Evolutionary conservation across 306 rosid species (phyloP).

Genomic region (Rosa lucieae): DNA sequence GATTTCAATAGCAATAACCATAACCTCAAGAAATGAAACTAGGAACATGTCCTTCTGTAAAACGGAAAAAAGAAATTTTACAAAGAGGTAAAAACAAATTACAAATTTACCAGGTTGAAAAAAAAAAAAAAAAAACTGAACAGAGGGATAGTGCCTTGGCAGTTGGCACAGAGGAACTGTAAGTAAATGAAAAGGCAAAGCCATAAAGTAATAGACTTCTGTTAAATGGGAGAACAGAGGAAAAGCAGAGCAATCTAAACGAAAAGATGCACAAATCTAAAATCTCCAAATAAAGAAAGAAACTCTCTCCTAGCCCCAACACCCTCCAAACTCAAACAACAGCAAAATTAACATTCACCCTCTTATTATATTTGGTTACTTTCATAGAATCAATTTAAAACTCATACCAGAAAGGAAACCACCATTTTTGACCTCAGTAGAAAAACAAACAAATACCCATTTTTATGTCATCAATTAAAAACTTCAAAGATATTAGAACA

Average conservation of each 20-base stretch:
- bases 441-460: not conserved
- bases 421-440: not conserved
- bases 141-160: not conserved
- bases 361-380: not conserved
- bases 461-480: not conserved
- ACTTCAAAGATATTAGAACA: not conserved
- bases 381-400: conserved; percentile 5
- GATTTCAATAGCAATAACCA: not conserved
- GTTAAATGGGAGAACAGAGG: conserved; percentile 14
- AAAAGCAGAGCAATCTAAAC: conserved; percentile 9
- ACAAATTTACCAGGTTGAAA: not conserved
- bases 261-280: not conserved
- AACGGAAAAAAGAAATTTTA: not conserved
- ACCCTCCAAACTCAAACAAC: not conserved
- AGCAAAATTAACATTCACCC: not conserved
- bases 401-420: not conserved
- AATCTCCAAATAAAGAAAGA: not conserved
- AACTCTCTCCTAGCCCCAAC: not conserved
- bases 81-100: not conserved
- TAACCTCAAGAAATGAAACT: not conserved
- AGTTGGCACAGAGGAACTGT: not conserved
- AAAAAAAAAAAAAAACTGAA: too few relatives aligned
- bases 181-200: not conserved
- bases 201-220: not conserved
- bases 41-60: not conserved